Evolutionary conservation across 2,329 filamentous ascomycete genomes (phyloP).

Genomic region (Ophiostoma populinum): DNA sequence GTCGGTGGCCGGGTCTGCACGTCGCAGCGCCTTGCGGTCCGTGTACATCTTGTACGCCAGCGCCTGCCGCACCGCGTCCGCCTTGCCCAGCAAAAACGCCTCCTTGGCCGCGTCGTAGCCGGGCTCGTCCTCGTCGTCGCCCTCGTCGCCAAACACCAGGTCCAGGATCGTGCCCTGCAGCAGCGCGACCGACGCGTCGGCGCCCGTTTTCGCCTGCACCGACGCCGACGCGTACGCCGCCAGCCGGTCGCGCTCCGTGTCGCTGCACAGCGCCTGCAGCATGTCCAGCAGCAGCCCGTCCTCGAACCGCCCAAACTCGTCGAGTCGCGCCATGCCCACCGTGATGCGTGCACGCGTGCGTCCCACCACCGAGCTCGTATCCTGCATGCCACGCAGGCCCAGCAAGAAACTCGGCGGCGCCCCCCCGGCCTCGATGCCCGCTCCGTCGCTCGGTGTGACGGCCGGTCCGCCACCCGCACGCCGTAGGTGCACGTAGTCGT

Average conservation of each 20-base stretch:
- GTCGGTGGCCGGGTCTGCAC: slow-evolving; percentile 21
- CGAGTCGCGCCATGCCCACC: background rate
- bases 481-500: slow-evolving; percentile 41
- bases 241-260: slow-evolving; percentile 13
- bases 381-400: slow-evolving; percentile 24
- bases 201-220: background rate
- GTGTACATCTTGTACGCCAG: slow-evolving; percentile 22
- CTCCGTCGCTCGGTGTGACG: slow-evolving; percentile 2
- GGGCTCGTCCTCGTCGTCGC: slow-evolving; percentile 12
- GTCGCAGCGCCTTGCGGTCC: slow-evolving; percentile 26
- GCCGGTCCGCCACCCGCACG: slow-evolving; percentile 19
- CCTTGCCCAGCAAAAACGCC: slow-evolving; percentile 20
- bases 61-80: slow-evolving; percentile 17
- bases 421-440: background rate
- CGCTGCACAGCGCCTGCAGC: slow-evolving; percentile 19
- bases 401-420: slow-evolving; percentile 25
- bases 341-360: slow-evolving; percentile 20
- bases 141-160: slow-evolving; percentile 13
- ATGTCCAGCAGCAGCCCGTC: slow-evolving; percentile 36
- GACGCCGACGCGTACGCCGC: slow-evolving; percentile 3
- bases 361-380: slow-evolving; percentile 28
- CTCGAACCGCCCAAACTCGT: slow-evolving; percentile 21
- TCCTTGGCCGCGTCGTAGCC: slow-evolving; percentile 9
- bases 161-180: slow-evolving; percentile 12
- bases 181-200: background rate